Conservation (phyloP, 768 basidiomycete genomes). For the Boletus speciosus region DNA sequence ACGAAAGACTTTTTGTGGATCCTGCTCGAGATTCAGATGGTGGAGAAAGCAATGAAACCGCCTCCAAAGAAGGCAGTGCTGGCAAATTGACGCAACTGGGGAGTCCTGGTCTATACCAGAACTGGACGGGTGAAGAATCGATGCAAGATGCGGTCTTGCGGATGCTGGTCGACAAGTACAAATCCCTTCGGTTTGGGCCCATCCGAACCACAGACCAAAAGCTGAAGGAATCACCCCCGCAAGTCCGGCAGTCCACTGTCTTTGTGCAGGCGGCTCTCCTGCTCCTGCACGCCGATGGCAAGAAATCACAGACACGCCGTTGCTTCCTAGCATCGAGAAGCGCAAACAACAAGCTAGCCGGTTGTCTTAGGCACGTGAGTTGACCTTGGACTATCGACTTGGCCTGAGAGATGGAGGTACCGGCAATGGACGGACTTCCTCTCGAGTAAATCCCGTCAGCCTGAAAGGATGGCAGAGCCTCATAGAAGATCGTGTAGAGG, state of each 20-base stretch:
- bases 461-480: slow-evolving; percentile 74
- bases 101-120: slow-evolving; percentile 42
- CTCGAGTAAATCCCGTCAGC: slow-evolving; percentile 52
- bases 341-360: slow-evolving; percentile 51
- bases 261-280: not conserved
- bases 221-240: slow-evolving; percentile 48
- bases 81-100: slow-evolving; percentile 33
- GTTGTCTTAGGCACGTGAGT: slow-evolving; percentile 62
- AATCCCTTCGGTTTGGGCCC: slow-evolving; percentile 63
- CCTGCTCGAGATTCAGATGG: slow-evolving; percentile 50
- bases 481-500: slow-evolving; percentile 81
- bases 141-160: slow-evolving; percentile 67
- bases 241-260: slow-evolving; percentile 24
- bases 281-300: slow-evolving; percentile 1
- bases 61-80: slow-evolving; percentile 6
- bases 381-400: slow-evolving; percentile 72
- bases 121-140: slow-evolving; percentile 79
- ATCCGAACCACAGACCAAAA: slow-evolving; percentile 66
- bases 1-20: slow-evolving; percentile 64
- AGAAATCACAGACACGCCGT: slow-evolving; percentile 39
- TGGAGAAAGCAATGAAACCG: slow-evolving; percentile 25
- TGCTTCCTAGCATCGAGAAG: slow-evolving; percentile 55
- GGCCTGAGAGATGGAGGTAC: slow-evolving; percentile 41
- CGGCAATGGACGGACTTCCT: slow-evolving; percentile 1
- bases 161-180: slow-evolving; percentile 87